Base-by-base conservation (phyloP, 75 land plant genomes). In the Cryptomeria japonica region DNA sequence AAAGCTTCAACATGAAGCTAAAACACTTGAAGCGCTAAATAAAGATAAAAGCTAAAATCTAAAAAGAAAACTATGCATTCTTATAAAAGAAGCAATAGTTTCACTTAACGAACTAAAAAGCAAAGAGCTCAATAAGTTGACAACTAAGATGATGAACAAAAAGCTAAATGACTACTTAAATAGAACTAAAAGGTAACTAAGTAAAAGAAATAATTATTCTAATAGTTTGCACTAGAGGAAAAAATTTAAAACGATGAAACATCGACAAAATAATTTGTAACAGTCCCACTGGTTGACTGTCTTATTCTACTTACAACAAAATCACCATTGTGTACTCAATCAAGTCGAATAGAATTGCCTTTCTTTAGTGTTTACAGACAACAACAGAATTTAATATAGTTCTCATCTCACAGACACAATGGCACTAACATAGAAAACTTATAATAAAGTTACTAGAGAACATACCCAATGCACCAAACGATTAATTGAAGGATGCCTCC, bases 401-500 rank as follows among this genome's bases (percentile, higher is more conserved):
- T 77, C 19, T 18, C 39, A 77, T 36, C 41, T 18, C 19, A 19
- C 25, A 37, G 22, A 38, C 19, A 37, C 15, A 16, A 78, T 19
- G 8, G 42, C 22, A 37, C 22, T 22, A 80, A 44, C 13, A 42
- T 3, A 22, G 14, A 42, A 19, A 51, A 31, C 18, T 10, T 61
- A 88, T 87, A 87, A 7, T 7, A 83, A 84, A 53, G 84, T 36
- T 41, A 72, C 75, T 41, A 44, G 49, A 55, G 18, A 42, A 34
- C 73, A 85, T 93, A 98, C 99, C 96, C 87, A 88, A 79, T 98
- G 96, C 68, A 98, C 99, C 88, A 98, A 87, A 91, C 93, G 95
- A 86, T 97, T 95, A 42, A 98, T 96, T 38, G 99, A 96, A 28
- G 99, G 99, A 94, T 98, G 99, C 86, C 99, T 92, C 22, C 99